These are phyloP conservation scores for Paraleonurus japonicus DNA, from an alignment of 257 asterid species.

Conservation along the genomic window DNA sequence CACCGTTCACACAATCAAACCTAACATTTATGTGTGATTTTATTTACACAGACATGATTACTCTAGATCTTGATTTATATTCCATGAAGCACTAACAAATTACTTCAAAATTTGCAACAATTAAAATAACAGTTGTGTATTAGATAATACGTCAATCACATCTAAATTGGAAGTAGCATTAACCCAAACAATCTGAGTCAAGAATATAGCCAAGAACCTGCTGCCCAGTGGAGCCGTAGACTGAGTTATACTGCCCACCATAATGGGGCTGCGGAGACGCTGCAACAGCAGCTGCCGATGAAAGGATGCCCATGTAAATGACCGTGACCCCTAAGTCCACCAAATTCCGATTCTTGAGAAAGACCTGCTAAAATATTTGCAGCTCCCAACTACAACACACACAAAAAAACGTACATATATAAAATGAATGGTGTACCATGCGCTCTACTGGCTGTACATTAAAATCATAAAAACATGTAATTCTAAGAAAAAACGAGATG, in stretches of 20 bases:
- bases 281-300: slow-evolving; percentile 39
- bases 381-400: slow-evolving; percentile 50
- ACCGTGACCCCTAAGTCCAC: slow-evolving; percentile 57
- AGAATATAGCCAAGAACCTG: slow-evolving; percentile 55
- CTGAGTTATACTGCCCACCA: slow-evolving; percentile 70
- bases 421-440: background rate
- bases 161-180: background rate
- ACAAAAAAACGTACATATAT: background rate
- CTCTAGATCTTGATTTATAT: background rate
- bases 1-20: background rate
- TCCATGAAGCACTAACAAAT: background rate
- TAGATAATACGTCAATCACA: background rate
- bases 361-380: slow-evolving; percentile 44
- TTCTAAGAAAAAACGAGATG: background rate
- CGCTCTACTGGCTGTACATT: background rate
- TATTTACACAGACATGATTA: background rate
- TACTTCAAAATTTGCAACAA: background rate
- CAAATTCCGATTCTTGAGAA: slow-evolving; percentile 51
- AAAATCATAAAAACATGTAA: background rate
- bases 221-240: slow-evolving; percentile 67
- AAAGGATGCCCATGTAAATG: slow-evolving; percentile 54
- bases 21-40: background rate
- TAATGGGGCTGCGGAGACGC: slow-evolving; percentile 47
- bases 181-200: background rate
- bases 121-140: background rate